phyloP scores from a whole-genome alignment of 2,329 filamentous ascomycete genomes.

The Curvularia hawaiiensis region DNA sequence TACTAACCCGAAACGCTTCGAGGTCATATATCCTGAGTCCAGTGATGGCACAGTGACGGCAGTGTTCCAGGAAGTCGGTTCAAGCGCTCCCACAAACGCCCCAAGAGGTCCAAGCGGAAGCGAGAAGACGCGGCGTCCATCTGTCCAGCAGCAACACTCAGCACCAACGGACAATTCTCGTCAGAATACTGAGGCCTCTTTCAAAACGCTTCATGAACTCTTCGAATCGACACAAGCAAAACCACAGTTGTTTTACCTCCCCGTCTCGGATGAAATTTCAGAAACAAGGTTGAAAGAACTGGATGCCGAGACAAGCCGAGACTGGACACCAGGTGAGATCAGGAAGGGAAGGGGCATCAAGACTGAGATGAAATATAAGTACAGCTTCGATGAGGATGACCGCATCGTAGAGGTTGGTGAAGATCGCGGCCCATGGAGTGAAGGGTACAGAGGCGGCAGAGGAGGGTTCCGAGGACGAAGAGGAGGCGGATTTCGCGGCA shows the following conservation, averaged over 20 bases:
- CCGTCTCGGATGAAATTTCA: slow-evolving; percentile 68
- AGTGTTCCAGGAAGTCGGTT: slow-evolving; percentile 43
- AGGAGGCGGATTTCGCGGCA: slow-evolving; percentile 6
- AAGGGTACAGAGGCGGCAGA: slow-evolving; percentile 22
- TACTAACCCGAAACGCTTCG: slow-evolving; percentile 34
- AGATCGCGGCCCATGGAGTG: slow-evolving; percentile 39
- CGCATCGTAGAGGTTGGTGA: slow-evolving; percentile 50
- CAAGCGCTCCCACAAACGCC: slow-evolving; percentile 30
- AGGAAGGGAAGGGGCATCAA: slow-evolving; percentile 39
- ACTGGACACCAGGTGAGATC: slow-evolving; percentile 46
- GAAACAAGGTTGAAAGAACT: slow-evolving; percentile 68
- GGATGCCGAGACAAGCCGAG: slow-evolving; percentile 50
- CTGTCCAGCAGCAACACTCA: slow-evolving; percentile 5
- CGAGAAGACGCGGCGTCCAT: slow-evolving; percentile 11
- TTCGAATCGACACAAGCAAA: slow-evolving; percentile 66
- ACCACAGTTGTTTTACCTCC: slow-evolving; percentile 68
- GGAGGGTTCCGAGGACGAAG: slow-evolving; percentile 11
- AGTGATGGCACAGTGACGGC: slow-evolving; percentile 29
- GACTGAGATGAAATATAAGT: slow-evolving; percentile 44
- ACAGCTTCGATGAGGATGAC: slow-evolving; percentile 52
- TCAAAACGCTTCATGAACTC: slow-evolving; percentile 63
- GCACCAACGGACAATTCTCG: slow-evolving; percentile 17
- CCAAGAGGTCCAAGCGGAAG: slow-evolving; percentile 29
- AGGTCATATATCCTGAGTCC: slow-evolving; percentile 37
- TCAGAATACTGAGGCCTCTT: slow-evolving; percentile 42